Base-by-base conservation (phyloP, 371 early-diverging fungal genomes). In the Capniomyces stellatus region DNA sequence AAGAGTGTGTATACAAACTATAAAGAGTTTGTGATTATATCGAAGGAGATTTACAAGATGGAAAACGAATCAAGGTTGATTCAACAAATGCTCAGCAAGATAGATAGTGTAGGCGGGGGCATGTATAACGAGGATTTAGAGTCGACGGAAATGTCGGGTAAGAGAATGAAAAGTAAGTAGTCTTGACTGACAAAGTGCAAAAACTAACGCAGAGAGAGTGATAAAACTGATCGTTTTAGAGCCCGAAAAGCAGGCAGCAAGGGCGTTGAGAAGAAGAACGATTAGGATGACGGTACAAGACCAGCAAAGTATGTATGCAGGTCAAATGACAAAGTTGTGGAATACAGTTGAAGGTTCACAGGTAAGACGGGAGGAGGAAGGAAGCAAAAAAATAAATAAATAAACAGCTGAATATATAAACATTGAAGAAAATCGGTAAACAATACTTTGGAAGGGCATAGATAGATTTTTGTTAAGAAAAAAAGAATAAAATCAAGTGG, bases 1-100 rank as follows among this genome's bases (percentile, higher is more conserved):
- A 75, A 83, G 50, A 90, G 89, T 60, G 89, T 95, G 41, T 89
- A 83, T 67, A 79, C 79, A 57, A 93, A 93, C 71, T 93, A 95
- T 64, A 78, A 77, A 41, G 89, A 91, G 60, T 95, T 95, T 66
- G 89, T 95, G 23, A 78, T 77, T 25, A 91, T 95, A 47, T 87
- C 92, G 19, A 90, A 92, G 62, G 96, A 95, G 64, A 87, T 95
- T 63, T 75, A 48, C 43, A 67, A 74, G 62, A 66, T 84, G 55
- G 82, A 83, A 62, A 69, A 74, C 29, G 85, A 84, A 59, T 74
- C 84, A 73, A 63, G 77, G 43, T 35, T 67, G 6, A 51, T 84
- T 25, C 64, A 76, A 0, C 76, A 72, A 39, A 57, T 77, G 49
- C 55, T 84, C 28, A 61, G 66, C n/a, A 76, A 76, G 23, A 61